These are phyloP conservation scores for Fraxinus sp. DNA, from an alignment of 305 asterid genomes.

Conservation along the genomic window DNA sequence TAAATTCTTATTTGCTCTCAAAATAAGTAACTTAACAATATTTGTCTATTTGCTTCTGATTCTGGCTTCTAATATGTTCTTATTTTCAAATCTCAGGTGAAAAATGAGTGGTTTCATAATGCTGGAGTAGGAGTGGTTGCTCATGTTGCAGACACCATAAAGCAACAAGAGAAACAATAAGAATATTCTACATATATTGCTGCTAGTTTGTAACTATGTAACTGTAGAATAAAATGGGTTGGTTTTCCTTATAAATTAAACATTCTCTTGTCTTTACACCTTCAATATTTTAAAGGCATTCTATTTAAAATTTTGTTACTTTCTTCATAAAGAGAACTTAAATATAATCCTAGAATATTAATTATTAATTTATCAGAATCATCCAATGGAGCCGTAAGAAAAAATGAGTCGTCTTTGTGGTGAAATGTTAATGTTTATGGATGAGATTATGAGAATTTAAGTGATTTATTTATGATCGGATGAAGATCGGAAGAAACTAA, in stretches of 20 bases:
- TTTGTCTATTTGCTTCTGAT: neutral
- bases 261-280: no score
- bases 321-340: neutral
- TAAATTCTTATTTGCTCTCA: neutral
- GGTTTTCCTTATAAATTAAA: neutral
- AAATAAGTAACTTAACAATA: neutral
- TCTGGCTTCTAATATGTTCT: neutral
- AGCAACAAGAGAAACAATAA: slow-evolving; percentile 58
- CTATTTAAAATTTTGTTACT: neutral
- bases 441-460: neutral
- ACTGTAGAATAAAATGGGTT: neutral
- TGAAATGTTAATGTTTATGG: neutral
- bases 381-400: neutral
- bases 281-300: neutral
- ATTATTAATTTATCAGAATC: neutral
- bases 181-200: slow-evolving; percentile 36
- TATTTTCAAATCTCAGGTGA: slow-evolving; percentile 48
- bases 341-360: neutral
- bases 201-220: slow-evolving; percentile 34
- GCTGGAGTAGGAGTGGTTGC: slow-evolving; percentile 85
- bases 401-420: neutral
- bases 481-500: neutral
- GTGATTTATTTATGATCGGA: neutral
- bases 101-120: slow-evolving; percentile 69
- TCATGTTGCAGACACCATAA: slow-evolving; percentile 82